These are phyloP conservation scores for Onygena corvina DNA, from an alignment of 2,329 filamentous ascomycete species.

Conservation along the genomic window DNA sequence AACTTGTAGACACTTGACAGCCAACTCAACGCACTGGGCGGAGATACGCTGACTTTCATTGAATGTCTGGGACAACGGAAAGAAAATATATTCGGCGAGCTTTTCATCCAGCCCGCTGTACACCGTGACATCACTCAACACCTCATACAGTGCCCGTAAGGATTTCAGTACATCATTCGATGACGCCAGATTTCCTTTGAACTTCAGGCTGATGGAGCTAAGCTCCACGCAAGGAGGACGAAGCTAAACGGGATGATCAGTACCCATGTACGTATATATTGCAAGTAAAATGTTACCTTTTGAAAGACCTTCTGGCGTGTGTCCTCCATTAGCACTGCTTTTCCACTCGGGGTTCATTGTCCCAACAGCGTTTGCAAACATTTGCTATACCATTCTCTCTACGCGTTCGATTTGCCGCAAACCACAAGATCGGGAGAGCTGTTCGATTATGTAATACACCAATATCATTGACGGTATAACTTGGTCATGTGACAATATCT, in stretches of 20 bases:
- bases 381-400: not conserved
- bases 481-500: too few relatives aligned
- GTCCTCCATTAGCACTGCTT: constrained; percentile 18
- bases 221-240: constrained; percentile 49
- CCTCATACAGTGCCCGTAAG: constrained; percentile 35
- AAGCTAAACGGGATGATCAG: constrained; percentile 30
- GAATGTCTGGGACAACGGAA: constrained; percentile 78
- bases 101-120: constrained; percentile 55
- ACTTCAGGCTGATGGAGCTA: constrained; percentile 42
- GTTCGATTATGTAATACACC: too few relatives aligned
- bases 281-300: constrained; percentile 23
- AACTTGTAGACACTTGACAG: constrained; percentile 60
- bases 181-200: constrained; percentile 37
- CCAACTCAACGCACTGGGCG: constrained; percentile 56
- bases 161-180: constrained; percentile 38
- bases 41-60: constrained; percentile 61
- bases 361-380: not conserved
- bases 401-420: not conserved
- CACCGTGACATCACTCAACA: constrained; percentile 30
- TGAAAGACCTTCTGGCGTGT: constrained; percentile 32
- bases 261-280: constrained; percentile 8
- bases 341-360: not conserved
- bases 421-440: too few relatives aligned
- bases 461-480: too few relatives aligned
- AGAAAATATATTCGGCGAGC: constrained; percentile 88